Evolutionary conservation across 768 basidiomycete species (phyloP).

Genomic region (Tylopilus sp.): DNA sequence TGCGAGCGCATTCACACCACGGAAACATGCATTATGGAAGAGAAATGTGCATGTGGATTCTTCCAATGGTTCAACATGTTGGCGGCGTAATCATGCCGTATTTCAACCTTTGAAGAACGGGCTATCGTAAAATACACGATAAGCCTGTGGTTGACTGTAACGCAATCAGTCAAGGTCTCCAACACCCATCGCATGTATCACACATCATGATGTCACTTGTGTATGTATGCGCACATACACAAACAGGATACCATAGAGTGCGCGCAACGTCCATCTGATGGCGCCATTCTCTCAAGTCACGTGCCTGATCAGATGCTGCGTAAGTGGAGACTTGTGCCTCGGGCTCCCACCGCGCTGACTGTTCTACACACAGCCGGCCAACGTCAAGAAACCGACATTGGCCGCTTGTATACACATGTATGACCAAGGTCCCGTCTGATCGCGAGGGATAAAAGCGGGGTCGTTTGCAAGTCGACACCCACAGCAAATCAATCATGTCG

Average conservation of each 20-base stretch:
- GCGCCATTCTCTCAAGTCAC: neutral
- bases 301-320: neutral
- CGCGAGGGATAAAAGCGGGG: neutral
- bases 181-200: too few relatives aligned
- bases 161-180: neutral
- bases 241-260: neutral
- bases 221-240: too few relatives aligned
- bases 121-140: constrained; percentile 9
- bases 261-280: neutral
- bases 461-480: neutral
- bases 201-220: neutral
- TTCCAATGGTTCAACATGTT: constrained; percentile 53
- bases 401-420: too few relatives aligned
- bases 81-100: constrained; percentile 8
- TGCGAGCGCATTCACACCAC: too few relatives aligned
- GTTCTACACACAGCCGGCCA: neutral
- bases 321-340: too few relatives aligned
- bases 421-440: neutral
- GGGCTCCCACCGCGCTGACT: neutral
- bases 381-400: neutral
- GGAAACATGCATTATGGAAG: constrained; percentile 42
- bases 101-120: neutral
- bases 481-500: constrained; percentile 12
- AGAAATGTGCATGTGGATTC: constrained; percentile 51
- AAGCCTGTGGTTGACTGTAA: neutral